Percentiles rank a stretch among this genome's conserved stretches.
Evolutionary conservation across 202 grass and related monocot genomes (phyloP).

Genomic region (Digitaria exilis): DNA sequence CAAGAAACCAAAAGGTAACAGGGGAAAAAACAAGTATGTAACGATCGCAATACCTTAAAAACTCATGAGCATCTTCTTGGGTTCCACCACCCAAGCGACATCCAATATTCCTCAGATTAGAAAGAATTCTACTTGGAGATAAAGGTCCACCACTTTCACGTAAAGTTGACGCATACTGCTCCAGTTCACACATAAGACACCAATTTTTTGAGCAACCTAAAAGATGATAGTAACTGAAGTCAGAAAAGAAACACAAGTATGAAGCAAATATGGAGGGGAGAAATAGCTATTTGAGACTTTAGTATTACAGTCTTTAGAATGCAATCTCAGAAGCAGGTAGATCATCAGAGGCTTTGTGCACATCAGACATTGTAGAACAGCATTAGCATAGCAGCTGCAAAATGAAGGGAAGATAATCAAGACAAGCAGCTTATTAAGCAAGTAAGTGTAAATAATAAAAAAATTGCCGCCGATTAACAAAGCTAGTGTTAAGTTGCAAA

Average conservation of each 20-base stretch:
- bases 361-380: slow-evolving; percentile 97
- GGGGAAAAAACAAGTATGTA: slow-evolving; percentile 27
- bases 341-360: slow-evolving; percentile 98
- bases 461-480: background rate
- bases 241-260: background rate
- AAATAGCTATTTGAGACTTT: slow-evolving; percentile 24
- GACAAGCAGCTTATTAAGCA: slow-evolving; percentile 1
- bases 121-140: slow-evolving; percentile 91
- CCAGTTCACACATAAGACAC: slow-evolving; percentile 99
- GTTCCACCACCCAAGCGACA: slow-evolving; percentile 92
- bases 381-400: slow-evolving; percentile 99
- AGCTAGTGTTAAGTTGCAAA: slow-evolving; percentile 16
- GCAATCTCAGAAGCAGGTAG: slow-evolving; percentile 90
- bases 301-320: slow-evolving; percentile 97
- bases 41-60: slow-evolving; percentile 68
- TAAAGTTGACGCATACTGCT: slow-evolving; percentile 93
- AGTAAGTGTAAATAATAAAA: slow-evolving; percentile 13
- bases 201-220: slow-evolving; percentile 88
- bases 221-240: slow-evolving; percentile 28
- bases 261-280: background rate
- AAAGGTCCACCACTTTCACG: slow-evolving; percentile 80
- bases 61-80: slow-evolving; percentile 99
- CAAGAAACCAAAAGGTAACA: background rate
- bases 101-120: slow-evolving; percentile 91
- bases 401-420: slow-evolving; percentile 31